Conservation (phyloP, 2,329 filamentous ascomycete genomes). For the Stagonosporopsis chrysanthemi region DNA sequence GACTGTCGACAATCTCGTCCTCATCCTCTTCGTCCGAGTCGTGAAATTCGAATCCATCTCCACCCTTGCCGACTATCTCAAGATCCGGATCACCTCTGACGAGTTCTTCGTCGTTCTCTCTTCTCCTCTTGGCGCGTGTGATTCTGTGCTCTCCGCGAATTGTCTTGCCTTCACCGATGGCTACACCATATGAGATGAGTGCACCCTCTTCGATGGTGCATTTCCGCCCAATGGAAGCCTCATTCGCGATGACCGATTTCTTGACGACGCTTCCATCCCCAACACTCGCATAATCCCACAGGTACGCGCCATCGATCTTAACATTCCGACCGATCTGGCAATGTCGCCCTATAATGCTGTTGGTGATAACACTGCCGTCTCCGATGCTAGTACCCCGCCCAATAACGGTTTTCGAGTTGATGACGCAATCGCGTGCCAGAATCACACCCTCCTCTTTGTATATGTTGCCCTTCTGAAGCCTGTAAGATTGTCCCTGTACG, state of each 20-base stretch:
- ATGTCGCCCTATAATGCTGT: conserved; percentile 81
- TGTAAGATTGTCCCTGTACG: conserved; percentile 77
- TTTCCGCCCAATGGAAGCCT: conserved; percentile 73
- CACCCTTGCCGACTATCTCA: conserved; percentile 64
- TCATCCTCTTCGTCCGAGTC: conserved; percentile 69
- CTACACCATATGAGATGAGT: conserved; percentile 80
- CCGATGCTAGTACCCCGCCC: conserved; percentile 80
- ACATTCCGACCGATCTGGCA: conserved; percentile 90
- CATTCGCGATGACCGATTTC: conserved; percentile 78
- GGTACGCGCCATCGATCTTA: conserved; percentile 76
- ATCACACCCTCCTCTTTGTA: conserved; percentile 82
- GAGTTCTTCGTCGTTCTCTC: conserved; percentile 53
- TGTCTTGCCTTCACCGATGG: conserved; percentile 68
- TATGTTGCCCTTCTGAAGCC: conserved; percentile 71
- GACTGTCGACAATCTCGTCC: conserved; percentile 59
- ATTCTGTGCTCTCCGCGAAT: conserved; percentile 55
- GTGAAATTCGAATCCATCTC: conserved; percentile 67
- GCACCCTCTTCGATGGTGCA: conserved; percentile 75
- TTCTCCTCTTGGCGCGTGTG: conserved; percentile 56
- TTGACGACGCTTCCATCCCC: conserved; percentile 76
- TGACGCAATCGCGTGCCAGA: conserved; percentile 73
- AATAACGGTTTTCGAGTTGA: conserved; percentile 75
- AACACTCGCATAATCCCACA: conserved; percentile 86
- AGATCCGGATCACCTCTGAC: conserved; percentile 53
- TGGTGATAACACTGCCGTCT: conserved; percentile 71